These are phyloP conservation scores for Eutypella sp. DNA, from an alignment of 2,329 filamentous ascomycete species.

Conservation along the genomic window DNA sequence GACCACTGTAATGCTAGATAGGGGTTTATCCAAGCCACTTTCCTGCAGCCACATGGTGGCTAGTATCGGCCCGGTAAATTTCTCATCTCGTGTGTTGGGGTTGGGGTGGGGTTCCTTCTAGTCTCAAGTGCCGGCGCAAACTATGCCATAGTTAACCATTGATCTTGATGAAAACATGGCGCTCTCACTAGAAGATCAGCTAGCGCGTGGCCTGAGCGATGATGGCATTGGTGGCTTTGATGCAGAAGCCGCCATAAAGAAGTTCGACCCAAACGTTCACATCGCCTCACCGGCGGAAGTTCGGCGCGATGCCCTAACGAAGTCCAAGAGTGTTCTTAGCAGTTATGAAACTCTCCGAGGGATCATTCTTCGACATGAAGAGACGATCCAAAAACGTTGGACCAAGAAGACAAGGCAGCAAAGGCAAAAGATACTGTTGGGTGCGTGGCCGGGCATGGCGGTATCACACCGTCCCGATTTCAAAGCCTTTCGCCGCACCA, in stretches of 20 bases:
- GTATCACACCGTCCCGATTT: constrained; percentile 4
- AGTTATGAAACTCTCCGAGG: background rate
- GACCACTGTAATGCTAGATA: no score
- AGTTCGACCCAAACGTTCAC: background rate
- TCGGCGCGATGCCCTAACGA: background rate
- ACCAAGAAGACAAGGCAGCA: constrained; percentile 2
- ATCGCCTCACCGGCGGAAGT: background rate
- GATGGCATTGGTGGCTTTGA: background rate
- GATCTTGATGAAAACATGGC: no score
- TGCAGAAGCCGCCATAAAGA: background rate
- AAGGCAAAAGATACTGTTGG: constrained; percentile 4
- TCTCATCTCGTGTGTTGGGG: no score
- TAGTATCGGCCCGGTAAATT: no score
- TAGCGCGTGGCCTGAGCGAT: background rate
- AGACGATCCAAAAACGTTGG: constrained; percentile 3
- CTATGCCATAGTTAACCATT: no score
- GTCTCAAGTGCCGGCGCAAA: no score
- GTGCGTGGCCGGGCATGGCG: constrained; percentile 5
- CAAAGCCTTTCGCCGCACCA: background rate
- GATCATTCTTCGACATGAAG: constrained; percentile 4
- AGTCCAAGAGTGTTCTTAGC: background rate
- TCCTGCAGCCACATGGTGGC: no score
- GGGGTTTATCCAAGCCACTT: no score
- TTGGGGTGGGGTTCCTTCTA: no score
- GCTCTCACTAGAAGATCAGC: no score